Evolutionary conservation across 768 basidiomycete genomes (phyloP), one percentile per base, ranked within the genome.

Genomic region (Mycena haematopus): DNA sequence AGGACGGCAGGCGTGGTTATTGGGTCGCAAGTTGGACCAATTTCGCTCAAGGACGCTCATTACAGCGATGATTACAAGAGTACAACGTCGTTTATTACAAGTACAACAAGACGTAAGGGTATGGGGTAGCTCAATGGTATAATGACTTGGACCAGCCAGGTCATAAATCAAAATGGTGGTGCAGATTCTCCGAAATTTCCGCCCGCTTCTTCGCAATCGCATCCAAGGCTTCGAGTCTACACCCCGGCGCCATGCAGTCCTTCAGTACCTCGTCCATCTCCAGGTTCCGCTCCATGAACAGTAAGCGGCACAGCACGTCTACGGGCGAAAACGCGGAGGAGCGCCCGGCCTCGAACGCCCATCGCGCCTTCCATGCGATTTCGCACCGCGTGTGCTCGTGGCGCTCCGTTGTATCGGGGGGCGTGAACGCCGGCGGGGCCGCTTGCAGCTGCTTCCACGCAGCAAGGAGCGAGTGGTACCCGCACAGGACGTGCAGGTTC

Each of bases 111-210:
- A n/a, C 27, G 29, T 2, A 19, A 51, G 56, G 52, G 62, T 56
- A 51, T 66, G 49, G 31, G n/a, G 29, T 47, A 50, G 45, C 19
- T 33, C 42, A 58, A 35, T 36, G 52, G 56, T 53, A 50, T 58
- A 59, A 24, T 24, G 46, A 51, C 47, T 31, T 7, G 29, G n/a
- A n/a, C n/a, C n/a, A 6, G 42, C 19, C 19, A 25, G 15, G 55
- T 69, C 63, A 71, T 45, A 79, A 58, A 69, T 78, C 78, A 56
- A 79, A 79, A 65, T 79, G 76, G 65, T 79, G 78, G 56, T 76
- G 74, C 24, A 79, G 67, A 53, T 74, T 72, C 47, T 72, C 73
- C 47, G 71, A 70, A 62, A 78, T 69, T 66, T 67, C 67, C 51
- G 73, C 71, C 62, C 75, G 65, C 61, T 71, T 72, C 64, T 61